Conservation (phyloP, 805 yeast species). For the Cyberlindnera bimundalis region DNA sequence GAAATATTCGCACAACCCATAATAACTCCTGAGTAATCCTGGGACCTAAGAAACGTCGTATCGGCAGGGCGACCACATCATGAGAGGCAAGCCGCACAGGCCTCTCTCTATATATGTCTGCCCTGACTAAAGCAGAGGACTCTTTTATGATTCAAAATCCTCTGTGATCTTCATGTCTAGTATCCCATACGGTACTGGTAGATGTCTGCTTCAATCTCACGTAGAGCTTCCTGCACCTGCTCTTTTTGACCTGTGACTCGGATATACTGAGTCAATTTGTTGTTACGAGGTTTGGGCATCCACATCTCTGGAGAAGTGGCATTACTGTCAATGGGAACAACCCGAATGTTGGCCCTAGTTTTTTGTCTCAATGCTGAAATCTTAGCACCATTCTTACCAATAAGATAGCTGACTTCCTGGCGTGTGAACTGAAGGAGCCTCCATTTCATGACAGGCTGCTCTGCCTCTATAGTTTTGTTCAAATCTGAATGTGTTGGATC, state of each 20-base stretch:
- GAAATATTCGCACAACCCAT: slow-evolving; percentile 9
- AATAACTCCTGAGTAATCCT: slow-evolving; percentile 13
- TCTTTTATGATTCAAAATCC: slow-evolving; percentile 1
- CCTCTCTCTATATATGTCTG: no score
- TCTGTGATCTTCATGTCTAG: no score
- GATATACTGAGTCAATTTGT: slow-evolving; percentile 27
- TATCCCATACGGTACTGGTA: slow-evolving; percentile 18
- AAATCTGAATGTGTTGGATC: background rate
- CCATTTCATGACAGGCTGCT: background rate
- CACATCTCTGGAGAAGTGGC: background rate
- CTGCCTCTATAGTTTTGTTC: background rate
- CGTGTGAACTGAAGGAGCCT: slow-evolving; percentile 24
- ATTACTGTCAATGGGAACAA: slow-evolving; percentile 31
- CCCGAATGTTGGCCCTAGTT: slow-evolving; percentile 38
- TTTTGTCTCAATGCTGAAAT: slow-evolving; percentile 34
- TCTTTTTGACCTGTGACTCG: slow-evolving; percentile 30
- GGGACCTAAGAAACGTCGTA: slow-evolving; percentile 12
- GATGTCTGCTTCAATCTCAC: slow-evolving; percentile 27
- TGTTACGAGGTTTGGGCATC: slow-evolving; percentile 3
- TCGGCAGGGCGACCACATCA: background rate
- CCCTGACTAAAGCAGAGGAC: no score
- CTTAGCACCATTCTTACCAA: slow-evolving; percentile 41
- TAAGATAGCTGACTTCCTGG: slow-evolving; percentile 38
- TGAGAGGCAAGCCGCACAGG: no score
- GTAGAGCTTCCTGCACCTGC: slow-evolving; percentile 27